Percentiles rank a stretch among this genome's conserved stretches.
Conservation (phyloP, 2,329 filamentous ascomycete genomes). For the Clonostachys rosea region DNA sequence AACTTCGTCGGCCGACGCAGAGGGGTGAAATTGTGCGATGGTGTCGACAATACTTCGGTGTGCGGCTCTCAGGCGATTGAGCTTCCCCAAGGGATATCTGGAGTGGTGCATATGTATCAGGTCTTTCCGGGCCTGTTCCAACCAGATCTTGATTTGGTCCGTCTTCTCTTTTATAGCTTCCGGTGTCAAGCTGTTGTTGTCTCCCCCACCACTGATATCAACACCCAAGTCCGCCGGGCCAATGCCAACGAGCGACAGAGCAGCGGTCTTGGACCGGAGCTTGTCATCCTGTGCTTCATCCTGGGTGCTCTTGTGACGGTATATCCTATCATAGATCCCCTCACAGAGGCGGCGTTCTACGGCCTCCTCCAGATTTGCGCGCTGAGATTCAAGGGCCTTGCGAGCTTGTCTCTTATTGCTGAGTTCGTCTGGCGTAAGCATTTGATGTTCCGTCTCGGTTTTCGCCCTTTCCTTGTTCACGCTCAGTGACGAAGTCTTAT, state of each 20-base stretch:
- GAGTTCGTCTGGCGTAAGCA: conserved; percentile 87
- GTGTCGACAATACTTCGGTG: conserved; percentile 96
- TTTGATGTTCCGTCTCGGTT: conserved; percentile 62
- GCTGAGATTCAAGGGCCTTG: conserved; percentile 73
- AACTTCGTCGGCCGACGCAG: conserved; percentile 94
- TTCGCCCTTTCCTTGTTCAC: conserved; percentile 46
- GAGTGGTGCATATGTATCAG: conserved; percentile 81
- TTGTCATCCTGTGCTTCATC: conserved; percentile 96
- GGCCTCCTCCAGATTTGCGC: conserved; percentile 76
- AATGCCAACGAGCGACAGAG: conserved; percentile 86
- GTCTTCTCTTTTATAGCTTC: conserved; percentile 54
- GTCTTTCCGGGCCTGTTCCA: conserved; percentile 65
- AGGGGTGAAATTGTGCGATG: conserved; percentile 59
- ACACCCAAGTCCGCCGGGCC: conserved; percentile 80
- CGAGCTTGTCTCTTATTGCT: conserved; percentile 74
- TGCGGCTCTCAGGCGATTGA: conserved; percentile 80
- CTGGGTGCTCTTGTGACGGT: conserved; percentile 84
- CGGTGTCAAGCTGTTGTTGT: conserved; percentile 47
- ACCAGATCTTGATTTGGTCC: conserved; percentile 66
- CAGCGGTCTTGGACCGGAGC: conserved; percentile 87
- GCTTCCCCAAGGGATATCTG: conserved; percentile 84
- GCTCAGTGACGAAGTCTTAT: conserved; percentile 47
- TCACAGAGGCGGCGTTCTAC: conserved; percentile 85
- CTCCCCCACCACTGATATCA: conserved; percentile 48
- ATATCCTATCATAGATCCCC: conserved; percentile 81